These are phyloP conservation scores for Mariannaea elegans DNA, from an alignment of 2,329 filamentous ascomycete species.

Conservation along the genomic window DNA sequence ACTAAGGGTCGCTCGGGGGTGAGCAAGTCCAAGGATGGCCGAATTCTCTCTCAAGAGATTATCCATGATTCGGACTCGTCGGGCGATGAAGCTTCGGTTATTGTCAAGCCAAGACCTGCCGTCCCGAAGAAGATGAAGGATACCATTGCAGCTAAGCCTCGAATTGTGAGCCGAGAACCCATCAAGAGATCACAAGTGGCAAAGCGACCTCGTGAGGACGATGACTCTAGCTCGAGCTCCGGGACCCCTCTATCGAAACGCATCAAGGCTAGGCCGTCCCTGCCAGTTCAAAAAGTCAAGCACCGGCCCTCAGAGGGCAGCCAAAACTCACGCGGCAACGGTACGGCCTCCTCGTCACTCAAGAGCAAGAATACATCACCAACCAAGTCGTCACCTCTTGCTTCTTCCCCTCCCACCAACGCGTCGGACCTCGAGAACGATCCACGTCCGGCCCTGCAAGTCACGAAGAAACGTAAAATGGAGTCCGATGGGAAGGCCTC, in stretches of 20 bases:
- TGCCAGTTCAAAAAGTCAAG: constrained; percentile 47
- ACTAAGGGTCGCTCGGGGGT: constrained; percentile 51
- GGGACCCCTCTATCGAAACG: constrained; percentile 66
- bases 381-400: constrained; percentile 70
- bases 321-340: constrained; percentile 54
- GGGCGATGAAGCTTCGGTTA: constrained; percentile 57
- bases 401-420: constrained; percentile 72
- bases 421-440: constrained; percentile 67
- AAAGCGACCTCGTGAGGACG: constrained; percentile 63
- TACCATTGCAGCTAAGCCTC: constrained; percentile 44
- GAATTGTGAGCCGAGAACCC: constrained; percentile 41
- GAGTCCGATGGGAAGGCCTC: constrained; percentile 37
- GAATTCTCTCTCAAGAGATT: constrained; percentile 64
- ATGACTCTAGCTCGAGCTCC: constrained; percentile 68
- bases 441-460: constrained; percentile 38
- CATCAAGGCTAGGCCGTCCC: constrained; percentile 59
- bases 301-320: constrained; percentile 59
- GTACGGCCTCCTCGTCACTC: constrained; percentile 49
- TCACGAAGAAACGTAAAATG: constrained; percentile 56
- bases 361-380: constrained; percentile 66
- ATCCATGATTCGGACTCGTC: constrained; percentile 65
- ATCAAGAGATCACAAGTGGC: constrained; percentile 43
- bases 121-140: constrained; percentile 43
- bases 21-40: constrained; percentile 50
- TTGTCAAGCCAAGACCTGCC: constrained; percentile 45